A percentile compares a stretch with the other conserved stretches of the same genome.
phyloP scores from a whole-genome alignment of 768 basidiomycete genomes.

The Candolleomyces eurysporus region DNA sequence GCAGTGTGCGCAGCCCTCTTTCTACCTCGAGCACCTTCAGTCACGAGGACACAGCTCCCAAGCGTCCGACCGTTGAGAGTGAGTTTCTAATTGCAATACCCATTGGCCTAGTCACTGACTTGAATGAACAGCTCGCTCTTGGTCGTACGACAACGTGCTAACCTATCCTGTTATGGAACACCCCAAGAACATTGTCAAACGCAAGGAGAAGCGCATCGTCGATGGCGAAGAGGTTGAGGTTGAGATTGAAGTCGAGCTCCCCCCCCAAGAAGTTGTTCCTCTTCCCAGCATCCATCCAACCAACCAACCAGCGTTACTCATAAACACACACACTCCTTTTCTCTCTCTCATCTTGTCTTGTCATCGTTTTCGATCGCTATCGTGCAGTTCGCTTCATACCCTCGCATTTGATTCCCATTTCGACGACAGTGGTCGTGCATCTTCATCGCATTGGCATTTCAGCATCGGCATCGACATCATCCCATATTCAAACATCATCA shows the following conservation, averaged over 20 bases:
- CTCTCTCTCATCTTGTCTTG: neutral
- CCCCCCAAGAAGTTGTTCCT: slow-evolving; percentile 67
- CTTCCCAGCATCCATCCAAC: slow-evolving; percentile 42
- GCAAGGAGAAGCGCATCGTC: slow-evolving; percentile 47
- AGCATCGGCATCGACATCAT: neutral
- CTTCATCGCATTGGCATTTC: neutral
- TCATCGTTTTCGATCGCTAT: neutral
- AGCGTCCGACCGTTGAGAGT: slow-evolving; percentile 54
- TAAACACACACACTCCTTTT: neutral
- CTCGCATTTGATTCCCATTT: neutral
- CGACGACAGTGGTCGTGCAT: neutral
- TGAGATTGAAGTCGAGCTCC: slow-evolving; percentile 55
- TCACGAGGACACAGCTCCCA: slow-evolving; percentile 24
- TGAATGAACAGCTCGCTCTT: slow-evolving; percentile 53
- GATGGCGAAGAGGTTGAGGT: slow-evolving; percentile 50
- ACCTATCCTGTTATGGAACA: slow-evolving; percentile 65
- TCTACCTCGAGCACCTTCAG: slow-evolving; percentile 24
- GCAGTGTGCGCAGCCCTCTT: slow-evolving; percentile 32
- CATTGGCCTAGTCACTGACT: slow-evolving; percentile 7
- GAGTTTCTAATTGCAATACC: slow-evolving; percentile 19
- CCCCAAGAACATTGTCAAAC: slow-evolving; percentile 51
- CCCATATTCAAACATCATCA: neutral
- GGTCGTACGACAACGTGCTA: slow-evolving; percentile 73
- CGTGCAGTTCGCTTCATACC: neutral
- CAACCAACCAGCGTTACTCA: slow-evolving; percentile 1